phyloP scores from a whole-genome alignment of 2,329 filamentous ascomycete species.

The Chaetomiaceae sp. region DNA sequence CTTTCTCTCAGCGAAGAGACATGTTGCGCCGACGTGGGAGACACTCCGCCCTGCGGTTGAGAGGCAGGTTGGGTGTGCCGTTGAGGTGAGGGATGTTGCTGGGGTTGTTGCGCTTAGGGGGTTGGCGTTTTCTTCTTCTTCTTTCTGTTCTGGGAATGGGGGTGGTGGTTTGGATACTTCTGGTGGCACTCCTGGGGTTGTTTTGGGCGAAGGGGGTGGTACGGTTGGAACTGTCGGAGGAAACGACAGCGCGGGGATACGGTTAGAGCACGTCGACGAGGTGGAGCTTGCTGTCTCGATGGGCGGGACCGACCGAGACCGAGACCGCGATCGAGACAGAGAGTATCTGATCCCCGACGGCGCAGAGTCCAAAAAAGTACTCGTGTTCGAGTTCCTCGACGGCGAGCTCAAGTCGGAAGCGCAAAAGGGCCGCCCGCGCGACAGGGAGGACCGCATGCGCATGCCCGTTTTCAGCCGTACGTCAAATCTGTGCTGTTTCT shows the following conservation, averaged over 20 bases:
- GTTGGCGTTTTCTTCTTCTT: conserved; percentile 46
- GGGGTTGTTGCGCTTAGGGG: conserved; percentile 44
- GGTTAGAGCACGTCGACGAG: conserved; percentile 12
- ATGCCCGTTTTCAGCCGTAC: conserved; percentile 91
- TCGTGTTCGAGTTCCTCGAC: conserved; percentile 90
- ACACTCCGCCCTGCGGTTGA: conserved; percentile 83
- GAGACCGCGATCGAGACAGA: neutral
- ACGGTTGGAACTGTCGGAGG: too few relatives aligned
- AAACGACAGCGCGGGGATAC: neutral
- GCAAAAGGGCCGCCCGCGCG: conserved; percentile 72
- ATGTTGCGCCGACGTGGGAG: conserved; percentile 86
- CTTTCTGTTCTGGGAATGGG: too few relatives aligned
- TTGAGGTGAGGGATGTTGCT: conserved; percentile 52
- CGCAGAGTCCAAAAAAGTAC: conserved; percentile 55
- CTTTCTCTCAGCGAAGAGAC: conserved; percentile 89
- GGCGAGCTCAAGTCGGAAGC: conserved; percentile 82
- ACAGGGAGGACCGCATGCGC: conserved; percentile 59
- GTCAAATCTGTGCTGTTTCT: too few relatives aligned
- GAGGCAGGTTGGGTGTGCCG: conserved; percentile 65
- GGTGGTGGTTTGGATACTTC: neutral
- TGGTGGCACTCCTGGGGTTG: too few relatives aligned
- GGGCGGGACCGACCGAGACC: neutral
- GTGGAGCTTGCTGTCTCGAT: conserved; percentile 20
- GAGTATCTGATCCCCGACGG: conserved; percentile 26
- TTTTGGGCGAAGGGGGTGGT: too few relatives aligned